Evolutionary conservation across 2,329 filamentous ascomycete species (phyloP).

Genomic region (Emericellopsis atlantica): DNA sequence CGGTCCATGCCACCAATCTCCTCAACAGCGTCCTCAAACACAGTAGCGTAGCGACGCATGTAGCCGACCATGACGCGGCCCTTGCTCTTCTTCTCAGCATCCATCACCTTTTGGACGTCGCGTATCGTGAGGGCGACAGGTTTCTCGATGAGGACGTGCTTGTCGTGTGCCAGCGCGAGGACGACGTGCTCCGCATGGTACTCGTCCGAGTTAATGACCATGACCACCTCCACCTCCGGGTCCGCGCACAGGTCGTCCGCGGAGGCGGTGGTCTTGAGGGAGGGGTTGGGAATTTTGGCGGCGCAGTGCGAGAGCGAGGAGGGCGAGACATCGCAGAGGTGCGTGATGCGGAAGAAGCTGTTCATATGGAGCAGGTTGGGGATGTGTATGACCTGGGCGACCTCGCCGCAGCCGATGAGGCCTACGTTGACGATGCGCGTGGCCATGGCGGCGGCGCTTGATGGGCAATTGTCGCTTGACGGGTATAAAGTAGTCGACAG

Average conservation of each 20-base stretch:
- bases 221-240: conserved; percentile 33
- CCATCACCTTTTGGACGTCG: conserved; percentile 29
- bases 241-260: conserved; percentile 24
- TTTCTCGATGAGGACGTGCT: conserved; percentile 48
- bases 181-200: conserved; percentile 37
- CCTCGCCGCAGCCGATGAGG: background rate
- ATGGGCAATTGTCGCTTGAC: no score
- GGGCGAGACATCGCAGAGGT: conserved; percentile 36
- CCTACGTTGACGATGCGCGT: background rate
- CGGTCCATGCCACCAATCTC: conserved; percentile 35
- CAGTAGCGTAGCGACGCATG: conserved; percentile 44
- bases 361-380: conserved; percentile 31
- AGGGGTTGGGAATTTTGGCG: conserved; percentile 16
- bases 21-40: conserved; percentile 36
- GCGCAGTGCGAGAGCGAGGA: conserved; percentile 11
- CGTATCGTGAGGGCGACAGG: conserved; percentile 37
- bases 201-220: conserved; percentile 38
- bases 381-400: conserved; percentile 34
- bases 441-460: background rate
- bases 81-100: conserved; percentile 28
- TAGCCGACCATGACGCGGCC: conserved; percentile 43
- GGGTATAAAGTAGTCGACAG: no score
- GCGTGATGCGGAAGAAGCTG: conserved; percentile 28
- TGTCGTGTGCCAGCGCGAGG: conserved; percentile 34
- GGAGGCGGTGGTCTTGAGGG: conserved; percentile 18